Conservation (phyloP, 352 stramenopile species). For the Phytopythium vexans region DNA sequence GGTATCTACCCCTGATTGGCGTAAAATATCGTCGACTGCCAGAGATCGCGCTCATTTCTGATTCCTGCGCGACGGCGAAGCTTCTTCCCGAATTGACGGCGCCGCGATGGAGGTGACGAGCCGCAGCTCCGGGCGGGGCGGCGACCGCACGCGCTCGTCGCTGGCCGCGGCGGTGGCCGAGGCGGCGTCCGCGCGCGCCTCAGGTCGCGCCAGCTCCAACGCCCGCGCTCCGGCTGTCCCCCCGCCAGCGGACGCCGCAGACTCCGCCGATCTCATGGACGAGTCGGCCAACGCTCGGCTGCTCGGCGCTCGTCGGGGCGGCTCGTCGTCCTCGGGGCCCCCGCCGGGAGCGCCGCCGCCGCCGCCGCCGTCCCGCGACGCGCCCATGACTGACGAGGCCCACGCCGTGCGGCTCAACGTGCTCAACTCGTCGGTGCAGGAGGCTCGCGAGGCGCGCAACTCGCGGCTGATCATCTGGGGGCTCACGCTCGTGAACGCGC, state of each 20-base stretch:
- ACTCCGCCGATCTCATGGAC: neutral
- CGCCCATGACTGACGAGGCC: slow-evolving; percentile 48
- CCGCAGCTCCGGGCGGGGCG: neutral
- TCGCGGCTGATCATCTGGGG: slow-evolving; percentile 78
- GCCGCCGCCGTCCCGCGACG: neutral
- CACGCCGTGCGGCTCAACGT: slow-evolving; percentile 83
- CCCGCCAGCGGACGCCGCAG: neutral
- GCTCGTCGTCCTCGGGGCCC: neutral
- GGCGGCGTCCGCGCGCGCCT: neutral
- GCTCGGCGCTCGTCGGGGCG: neutral
- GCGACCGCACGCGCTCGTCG: neutral
- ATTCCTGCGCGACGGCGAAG: too few relatives aligned
- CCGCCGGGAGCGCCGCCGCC: neutral
- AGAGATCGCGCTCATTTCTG: too few relatives aligned
- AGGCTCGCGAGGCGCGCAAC: slow-evolving; percentile 75
- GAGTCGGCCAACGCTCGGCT: slow-evolving; percentile 1
- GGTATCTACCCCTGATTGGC: too few relatives aligned
- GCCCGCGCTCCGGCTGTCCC: too few relatives aligned
- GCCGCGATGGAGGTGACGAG: too few relatives aligned
- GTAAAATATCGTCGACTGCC: neutral
- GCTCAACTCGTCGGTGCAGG: slow-evolving; percentile 79
- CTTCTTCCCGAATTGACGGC: too few relatives aligned
- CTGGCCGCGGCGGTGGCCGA: slow-evolving; percentile 3
- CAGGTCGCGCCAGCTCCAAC: neutral
- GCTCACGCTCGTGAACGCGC: slow-evolving; percentile 72